phyloP scores from a whole-genome alignment of 2,329 filamentous ascomycete species.

The Cyphellophora attinorum region DNA sequence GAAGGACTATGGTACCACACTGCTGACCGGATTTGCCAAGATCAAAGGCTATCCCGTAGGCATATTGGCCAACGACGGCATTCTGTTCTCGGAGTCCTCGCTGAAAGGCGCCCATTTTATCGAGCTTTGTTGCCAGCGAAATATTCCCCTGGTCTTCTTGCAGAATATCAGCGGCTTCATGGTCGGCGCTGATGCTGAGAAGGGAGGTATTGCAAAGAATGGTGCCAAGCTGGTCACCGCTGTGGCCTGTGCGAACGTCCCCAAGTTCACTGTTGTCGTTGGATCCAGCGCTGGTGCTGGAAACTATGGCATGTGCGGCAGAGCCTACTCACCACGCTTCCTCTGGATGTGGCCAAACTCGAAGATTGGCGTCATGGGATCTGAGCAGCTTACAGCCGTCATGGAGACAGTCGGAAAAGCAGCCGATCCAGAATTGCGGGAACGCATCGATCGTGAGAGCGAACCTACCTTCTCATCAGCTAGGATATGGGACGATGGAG shows the following conservation, averaged over 20 bases:
- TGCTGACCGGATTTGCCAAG: slow-evolving; percentile 82
- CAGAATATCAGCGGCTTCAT: slow-evolving; percentile 99
- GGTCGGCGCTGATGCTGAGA: slow-evolving; percentile 87
- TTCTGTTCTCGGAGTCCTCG: slow-evolving; percentile 79
- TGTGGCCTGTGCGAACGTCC: slow-evolving; percentile 85
- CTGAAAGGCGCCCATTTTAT: slow-evolving; percentile 96
- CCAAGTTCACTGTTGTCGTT: slow-evolving; percentile 95
- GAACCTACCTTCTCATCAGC: slow-evolving; percentile 83
- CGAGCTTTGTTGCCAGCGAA: slow-evolving; percentile 82
- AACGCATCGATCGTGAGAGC: slow-evolving; percentile 80
- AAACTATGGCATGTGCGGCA: slow-evolving; percentile 96
- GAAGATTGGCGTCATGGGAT: slow-evolving; percentile 92
- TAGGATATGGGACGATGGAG: slow-evolving; percentile 80
- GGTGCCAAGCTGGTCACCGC: slow-evolving; percentile 94
- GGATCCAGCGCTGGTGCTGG: slow-evolving; percentile 87
- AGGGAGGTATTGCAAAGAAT: slow-evolving; percentile 93
- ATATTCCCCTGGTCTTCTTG: slow-evolving; percentile 82
- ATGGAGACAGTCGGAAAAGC: slow-evolving; percentile 90
- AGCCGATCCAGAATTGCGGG: slow-evolving; percentile 69
- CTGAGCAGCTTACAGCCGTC: slow-evolving; percentile 80
- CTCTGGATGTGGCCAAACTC: slow-evolving; percentile 97
- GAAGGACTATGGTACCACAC: slow-evolving; percentile 73
- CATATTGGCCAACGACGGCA: slow-evolving; percentile 92
- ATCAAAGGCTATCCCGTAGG: slow-evolving; percentile 88
- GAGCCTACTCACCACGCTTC: slow-evolving; percentile 84